These are phyloP conservation scores for Stemphylium lycopersici DNA, from an alignment of 2,329 filamentous ascomycete genomes.

Conservation along the genomic window DNA sequence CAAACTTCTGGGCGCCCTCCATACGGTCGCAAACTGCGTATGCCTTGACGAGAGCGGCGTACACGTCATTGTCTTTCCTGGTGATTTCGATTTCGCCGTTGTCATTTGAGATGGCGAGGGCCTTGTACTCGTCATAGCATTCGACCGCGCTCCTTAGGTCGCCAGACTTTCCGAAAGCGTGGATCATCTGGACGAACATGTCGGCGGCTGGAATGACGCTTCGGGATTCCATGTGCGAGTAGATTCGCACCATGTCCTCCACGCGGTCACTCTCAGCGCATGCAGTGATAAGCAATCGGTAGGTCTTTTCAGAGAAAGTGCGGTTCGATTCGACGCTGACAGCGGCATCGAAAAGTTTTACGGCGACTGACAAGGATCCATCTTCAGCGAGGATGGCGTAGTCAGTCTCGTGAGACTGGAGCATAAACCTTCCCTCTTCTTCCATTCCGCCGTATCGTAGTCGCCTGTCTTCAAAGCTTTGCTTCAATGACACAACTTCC, in stretches of 20 bases:
- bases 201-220: constrained; percentile 76
- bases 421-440: constrained; percentile 82
- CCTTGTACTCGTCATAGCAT: constrained; percentile 93
- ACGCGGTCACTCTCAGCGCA: constrained; percentile 83
- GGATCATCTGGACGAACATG: constrained; percentile 92
- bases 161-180: constrained; percentile 82
- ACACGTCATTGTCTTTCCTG: constrained; percentile 82
- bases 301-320: constrained; percentile 79
- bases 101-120: constrained; percentile 83
- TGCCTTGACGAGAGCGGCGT: constrained; percentile 88
- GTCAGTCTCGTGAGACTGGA: constrained; percentile 86
- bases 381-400: constrained; percentile 86
- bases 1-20: constrained; percentile 83
- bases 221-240: constrained; percentile 86
- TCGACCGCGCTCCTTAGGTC: constrained; percentile 89
- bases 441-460: constrained; percentile 84
- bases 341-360: constrained; percentile 84
- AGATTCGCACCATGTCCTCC: constrained; percentile 87
- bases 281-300: constrained; percentile 82
- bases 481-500: constrained; percentile 76
- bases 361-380: constrained; percentile 80
- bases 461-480: constrained; percentile 79
- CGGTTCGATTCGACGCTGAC: constrained; percentile 64
- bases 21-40: constrained; percentile 83
- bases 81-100: constrained; percentile 71